Percentiles rank a stretch among this genome's conserved stretches.
Evolutionary conservation across 352 stramenopile genomes (phyloP).

Genomic region (Globisporangium viniferum): DNA sequence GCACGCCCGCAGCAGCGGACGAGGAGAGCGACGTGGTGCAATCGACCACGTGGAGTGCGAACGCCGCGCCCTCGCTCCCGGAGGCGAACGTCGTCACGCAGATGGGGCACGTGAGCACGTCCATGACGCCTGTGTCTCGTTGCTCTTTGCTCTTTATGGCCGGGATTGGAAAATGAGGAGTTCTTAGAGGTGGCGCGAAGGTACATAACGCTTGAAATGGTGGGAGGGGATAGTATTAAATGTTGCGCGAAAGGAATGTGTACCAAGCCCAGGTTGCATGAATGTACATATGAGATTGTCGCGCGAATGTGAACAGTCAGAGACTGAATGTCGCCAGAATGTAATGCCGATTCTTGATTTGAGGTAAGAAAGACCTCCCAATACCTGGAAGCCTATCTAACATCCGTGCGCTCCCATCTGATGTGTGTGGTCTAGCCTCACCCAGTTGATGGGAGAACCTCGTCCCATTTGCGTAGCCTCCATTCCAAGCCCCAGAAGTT

Average conservation of each 20-base stretch:
- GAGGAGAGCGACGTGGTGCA: slow-evolving; percentile 27
- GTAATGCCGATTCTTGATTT: no score
- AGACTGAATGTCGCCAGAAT: no score
- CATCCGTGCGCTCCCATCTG: no score
- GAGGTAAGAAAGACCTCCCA: no score
- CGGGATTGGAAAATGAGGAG: not conserved
- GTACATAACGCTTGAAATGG: not conserved
- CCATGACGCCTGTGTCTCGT: not conserved
- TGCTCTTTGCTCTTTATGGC: not conserved
- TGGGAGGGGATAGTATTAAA: not conserved
- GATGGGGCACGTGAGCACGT: slow-evolving; percentile 34
- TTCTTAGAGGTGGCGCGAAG: not conserved
- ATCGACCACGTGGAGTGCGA: slow-evolving; percentile 54
- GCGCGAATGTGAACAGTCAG: no score
- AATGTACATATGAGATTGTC: no score
- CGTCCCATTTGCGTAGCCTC: no score
- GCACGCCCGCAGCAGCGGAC: not conserved
- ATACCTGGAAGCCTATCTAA: no score
- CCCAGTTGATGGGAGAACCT: no score
- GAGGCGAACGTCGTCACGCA: slow-evolving; percentile 35
- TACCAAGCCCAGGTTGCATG: no score
- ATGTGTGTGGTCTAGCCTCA: no score
- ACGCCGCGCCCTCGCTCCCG: slow-evolving; percentile 20
- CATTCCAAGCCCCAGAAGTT: no score
- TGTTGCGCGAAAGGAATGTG: not conserved